Evolutionary conservation across 495 filamentous ascomycete genomes (phyloP), one percentile per base, ranked within the genome.

Genomic region (Jackrogersella minutella): DNA sequence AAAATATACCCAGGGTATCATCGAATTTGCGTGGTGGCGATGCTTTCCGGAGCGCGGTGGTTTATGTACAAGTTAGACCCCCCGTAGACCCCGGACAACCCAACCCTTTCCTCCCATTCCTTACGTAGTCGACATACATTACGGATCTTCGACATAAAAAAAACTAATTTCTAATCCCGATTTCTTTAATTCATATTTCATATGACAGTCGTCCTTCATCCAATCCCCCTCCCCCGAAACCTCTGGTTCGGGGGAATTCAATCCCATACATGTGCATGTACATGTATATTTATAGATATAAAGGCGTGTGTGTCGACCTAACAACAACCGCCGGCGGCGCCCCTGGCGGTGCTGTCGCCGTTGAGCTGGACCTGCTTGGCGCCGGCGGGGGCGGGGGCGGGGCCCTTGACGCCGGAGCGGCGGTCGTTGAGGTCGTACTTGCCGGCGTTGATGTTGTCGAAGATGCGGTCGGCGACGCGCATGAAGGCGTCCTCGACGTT

Each of bases 381-480:
- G n/a, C n/a, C n/a, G 11, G 88, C 88, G 9, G 21, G 10, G 30
- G 62, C 66, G 13, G 73, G 73, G 3, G 68, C 76, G 1, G 76
- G 80, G 1, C 78, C 80, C 77, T 97, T 97, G 34, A 99, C 95
- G n/a, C 95, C 95, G 58, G 88, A 92, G 68, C 94, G 85, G 66
- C 93, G 86, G 78, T 97, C 95, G 77, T 97, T 96, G 65, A 99
- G 80, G 77, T 97, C 93, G 77, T 97, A 97, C 71, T 85, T 91
- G 2, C 95, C 95, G 19, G 89, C 88, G 78, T 96, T 92, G 58
- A 99, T 96, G 76, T 97, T 97, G 75, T 91, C 86, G 79, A 93
- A 96, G 64, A 99, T 97, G 67, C 92, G 83, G 79, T 96, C 91
- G 31, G 95, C 93, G 30, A 97, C 93, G 70, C 95, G 88, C 73